Conservation (phyloP, 768 basidiomycete species). For the Leccinum pellstonianum region DNA sequence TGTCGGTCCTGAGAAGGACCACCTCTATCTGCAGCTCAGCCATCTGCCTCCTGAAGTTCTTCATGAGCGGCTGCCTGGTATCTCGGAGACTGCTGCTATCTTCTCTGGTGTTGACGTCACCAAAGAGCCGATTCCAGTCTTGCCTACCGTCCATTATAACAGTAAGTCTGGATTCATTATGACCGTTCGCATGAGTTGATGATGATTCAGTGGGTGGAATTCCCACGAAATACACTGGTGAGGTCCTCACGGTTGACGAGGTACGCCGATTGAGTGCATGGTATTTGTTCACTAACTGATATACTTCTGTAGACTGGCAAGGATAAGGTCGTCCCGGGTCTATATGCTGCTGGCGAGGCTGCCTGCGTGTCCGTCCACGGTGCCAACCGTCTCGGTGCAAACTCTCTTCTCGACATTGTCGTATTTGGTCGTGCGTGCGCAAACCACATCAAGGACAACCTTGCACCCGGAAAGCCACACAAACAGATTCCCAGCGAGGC, state of each 20-base stretch:
- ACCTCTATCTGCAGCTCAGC: slow-evolving; percentile 94
- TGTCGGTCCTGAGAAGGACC: slow-evolving; percentile 98
- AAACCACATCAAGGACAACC: slow-evolving; percentile 91
- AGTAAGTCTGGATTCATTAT: slow-evolving; percentile 52
- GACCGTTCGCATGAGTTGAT: slow-evolving; percentile 14
- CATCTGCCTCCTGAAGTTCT: slow-evolving; percentile 95
- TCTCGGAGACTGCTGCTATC: slow-evolving; percentile 98
- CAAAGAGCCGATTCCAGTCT: slow-evolving; percentile 97
- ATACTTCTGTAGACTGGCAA: slow-evolving; percentile 61
- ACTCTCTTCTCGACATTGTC: slow-evolving; percentile 97
- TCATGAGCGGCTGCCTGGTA: slow-evolving; percentile 96
- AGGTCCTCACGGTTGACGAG: slow-evolving; percentile 85
- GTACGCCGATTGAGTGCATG: slow-evolving; percentile 25
- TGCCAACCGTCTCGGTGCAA: slow-evolving; percentile 98
- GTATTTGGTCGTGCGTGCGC: slow-evolving; percentile 99
- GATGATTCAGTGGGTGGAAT: slow-evolving; percentile 88
- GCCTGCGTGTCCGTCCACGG: slow-evolving; percentile 99
- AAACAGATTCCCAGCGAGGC: slow-evolving; percentile 84
- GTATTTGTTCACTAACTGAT: not conserved
- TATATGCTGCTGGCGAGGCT: slow-evolving; percentile 98
- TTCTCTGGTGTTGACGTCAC: slow-evolving; percentile 99
- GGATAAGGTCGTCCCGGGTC: slow-evolving; percentile 90
- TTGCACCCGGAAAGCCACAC: slow-evolving; percentile 88
- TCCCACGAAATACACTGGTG: slow-evolving; percentile 97
- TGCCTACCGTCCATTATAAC: slow-evolving; percentile 99